Evolutionary conservation across 2,329 filamentous ascomycete genomes (phyloP).

Genomic region (Talaromyces sp.): DNA sequence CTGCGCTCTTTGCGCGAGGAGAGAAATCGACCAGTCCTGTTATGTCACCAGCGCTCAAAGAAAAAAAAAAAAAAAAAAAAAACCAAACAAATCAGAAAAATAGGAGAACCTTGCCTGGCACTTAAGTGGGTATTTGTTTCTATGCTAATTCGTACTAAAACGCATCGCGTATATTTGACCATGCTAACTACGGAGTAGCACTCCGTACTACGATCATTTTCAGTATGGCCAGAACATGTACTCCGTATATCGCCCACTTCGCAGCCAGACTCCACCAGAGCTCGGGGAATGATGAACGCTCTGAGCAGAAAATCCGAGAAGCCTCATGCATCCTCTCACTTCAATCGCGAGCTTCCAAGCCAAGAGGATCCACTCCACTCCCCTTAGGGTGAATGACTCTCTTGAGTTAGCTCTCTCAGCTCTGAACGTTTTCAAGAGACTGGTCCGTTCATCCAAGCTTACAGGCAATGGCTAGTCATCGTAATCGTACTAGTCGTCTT

Average conservation of each 20-base stretch:
- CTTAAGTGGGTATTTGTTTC: slow-evolving; percentile 2
- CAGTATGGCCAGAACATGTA: slow-evolving; percentile 8
- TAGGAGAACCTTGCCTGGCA: slow-evolving; percentile 11
- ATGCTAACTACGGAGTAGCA: slow-evolving; percentile 8
- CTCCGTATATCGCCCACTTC: slow-evolving; percentile 2
- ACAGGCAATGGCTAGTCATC: background rate
- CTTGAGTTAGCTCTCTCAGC: slow-evolving; percentile 2
- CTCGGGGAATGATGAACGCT: slow-evolving; percentile 3
- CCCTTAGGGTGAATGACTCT: slow-evolving; percentile 7
- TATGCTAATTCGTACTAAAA: slow-evolving; percentile 4
- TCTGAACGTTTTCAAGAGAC: background rate
- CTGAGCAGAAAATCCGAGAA: background rate
- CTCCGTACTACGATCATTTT: slow-evolving; percentile 4
- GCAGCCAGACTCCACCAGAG: slow-evolving; percentile 7
- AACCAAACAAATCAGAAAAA: slow-evolving; percentile 2
- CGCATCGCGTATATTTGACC: background rate
- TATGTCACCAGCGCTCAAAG: background rate
- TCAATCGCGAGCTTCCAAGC: slow-evolving; percentile 1
- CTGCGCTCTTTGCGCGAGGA: background rate
- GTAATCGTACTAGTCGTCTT: slow-evolving; percentile 1
- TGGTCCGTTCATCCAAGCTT: slow-evolving; percentile 10
- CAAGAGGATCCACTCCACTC: background rate
- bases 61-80: background rate
- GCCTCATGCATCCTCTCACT: slow-evolving; percentile 8
- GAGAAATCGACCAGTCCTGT: slow-evolving; percentile 3